phyloP scores from a whole-genome alignment of 176 grass and related monocot species.

The Bolboschoenus planiculmis region DNA sequence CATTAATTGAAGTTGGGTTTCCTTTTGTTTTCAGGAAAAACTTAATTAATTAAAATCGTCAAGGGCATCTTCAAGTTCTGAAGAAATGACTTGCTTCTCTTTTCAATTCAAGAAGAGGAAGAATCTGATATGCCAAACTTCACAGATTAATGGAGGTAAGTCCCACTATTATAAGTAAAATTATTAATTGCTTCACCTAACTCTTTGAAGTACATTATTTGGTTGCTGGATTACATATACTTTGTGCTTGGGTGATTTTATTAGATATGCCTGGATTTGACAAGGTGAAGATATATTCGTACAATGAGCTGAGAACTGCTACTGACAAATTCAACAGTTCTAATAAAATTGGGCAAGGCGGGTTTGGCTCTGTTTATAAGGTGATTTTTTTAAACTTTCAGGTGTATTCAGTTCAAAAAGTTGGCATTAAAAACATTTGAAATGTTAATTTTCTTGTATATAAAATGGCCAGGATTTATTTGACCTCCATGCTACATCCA shows the following conservation, averaged over 20 bases:
- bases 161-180: neutral
- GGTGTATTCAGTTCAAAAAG: neutral
- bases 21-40: neutral
- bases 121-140: conserved; percentile 29
- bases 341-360: conserved; percentile 82
- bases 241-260: neutral
- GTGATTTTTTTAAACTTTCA: conserved; percentile 23
- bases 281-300: conserved; percentile 66
- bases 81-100: conserved; percentile 43
- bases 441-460: no score
- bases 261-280: conserved; percentile 29
- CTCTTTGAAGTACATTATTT: neutral
- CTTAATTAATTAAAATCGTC: neutral
- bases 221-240: neutral
- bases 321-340: conserved; percentile 47
- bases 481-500: no score
- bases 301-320: conserved; percentile 60
- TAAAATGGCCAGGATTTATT: no score
- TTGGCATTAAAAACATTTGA: neutral
- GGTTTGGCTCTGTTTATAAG: conserved; percentile 76
- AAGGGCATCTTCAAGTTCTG: neutral
- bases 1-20: neutral
- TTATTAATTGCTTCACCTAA: conserved; percentile 7
- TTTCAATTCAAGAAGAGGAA: conserved; percentile 27
- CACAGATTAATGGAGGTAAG: conserved; percentile 41